Percentiles rank a stretch among this genome's conserved stretches.
Conservation (phyloP, 495 filamentous ascomycete species). For the Aspergillus indologenus region DNA sequence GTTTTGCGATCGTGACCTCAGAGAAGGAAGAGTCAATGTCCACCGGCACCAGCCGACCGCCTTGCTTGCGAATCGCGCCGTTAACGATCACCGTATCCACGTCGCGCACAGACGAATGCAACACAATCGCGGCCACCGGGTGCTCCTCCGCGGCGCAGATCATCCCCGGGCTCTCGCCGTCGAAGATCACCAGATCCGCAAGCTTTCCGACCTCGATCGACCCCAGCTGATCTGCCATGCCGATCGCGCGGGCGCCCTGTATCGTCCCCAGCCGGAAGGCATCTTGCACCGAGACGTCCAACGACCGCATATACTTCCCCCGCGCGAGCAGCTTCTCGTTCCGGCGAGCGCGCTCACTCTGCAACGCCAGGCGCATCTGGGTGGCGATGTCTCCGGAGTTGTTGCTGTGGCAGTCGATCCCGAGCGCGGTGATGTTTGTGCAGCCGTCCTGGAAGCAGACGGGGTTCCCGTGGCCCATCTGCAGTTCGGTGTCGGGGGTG, state of each 20-base stretch:
- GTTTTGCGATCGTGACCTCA: conserved; percentile 15
- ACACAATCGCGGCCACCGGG: conserved; percentile 44
- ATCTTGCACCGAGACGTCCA: conserved; percentile 40
- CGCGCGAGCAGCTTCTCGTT: conserved; percentile 25
- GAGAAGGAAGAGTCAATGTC: conserved; percentile 19
- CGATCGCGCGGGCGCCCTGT: conserved; percentile 42
- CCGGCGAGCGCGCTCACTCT: conserved; percentile 31
- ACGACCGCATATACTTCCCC: conserved; percentile 25
- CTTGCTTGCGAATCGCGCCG: conserved; percentile 39
- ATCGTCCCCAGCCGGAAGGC: conserved; percentile 51
- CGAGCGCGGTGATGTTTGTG: conserved; percentile 33
- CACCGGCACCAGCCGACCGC: conserved; percentile 26
- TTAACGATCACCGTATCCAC: conserved; percentile 49
- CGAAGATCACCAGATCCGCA: conserved; percentile 48
- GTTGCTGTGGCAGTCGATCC: conserved; percentile 49
- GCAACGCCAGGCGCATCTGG: conserved; percentile 46
- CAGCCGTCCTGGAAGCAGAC: conserved; percentile 30
- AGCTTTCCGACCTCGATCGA: conserved; percentile 43
- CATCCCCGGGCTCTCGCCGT: conserved; percentile 40
- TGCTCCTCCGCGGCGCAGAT: conserved; percentile 40
- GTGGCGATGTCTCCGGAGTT: conserved; percentile 36
- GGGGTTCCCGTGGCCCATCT: conserved; percentile 36
- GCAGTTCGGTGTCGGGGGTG: conserved; percentile 43
- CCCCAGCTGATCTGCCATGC: conserved; percentile 42
- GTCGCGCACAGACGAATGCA: conserved; percentile 43